Base-by-base conservation (phyloP, 345 rosid genomes). In the Syzygium aromaticum region DNA sequence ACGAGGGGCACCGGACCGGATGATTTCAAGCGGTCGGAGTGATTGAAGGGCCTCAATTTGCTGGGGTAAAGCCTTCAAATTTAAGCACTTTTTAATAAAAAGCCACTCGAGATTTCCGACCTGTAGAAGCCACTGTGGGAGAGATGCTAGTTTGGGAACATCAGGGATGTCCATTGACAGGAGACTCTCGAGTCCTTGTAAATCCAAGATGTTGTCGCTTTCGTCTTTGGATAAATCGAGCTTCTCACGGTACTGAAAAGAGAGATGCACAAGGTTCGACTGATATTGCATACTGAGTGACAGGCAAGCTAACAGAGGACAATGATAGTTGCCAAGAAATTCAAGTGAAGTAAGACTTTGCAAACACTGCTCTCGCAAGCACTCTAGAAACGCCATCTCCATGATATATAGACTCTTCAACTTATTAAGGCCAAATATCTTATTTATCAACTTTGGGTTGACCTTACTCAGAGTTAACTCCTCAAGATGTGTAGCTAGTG, bases 151-250 rank as follows among this genome's bases (percentile, higher is more conserved):
- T 23, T 77, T 89, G 33, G 52, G 59, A 54, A 87, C 88, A 11
- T 86, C 90, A 23, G 83, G 87, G 85, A 89, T 64, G 21, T 86
- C 33, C 88, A 91, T 56, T 22, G 93, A 91, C 52, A 64, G 15
- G 22, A 91, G 89, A 52, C 84, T 82, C 49, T 49, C 51, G 11
- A 87, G 84, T 17, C 40, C 57, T 52, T 33, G 56, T 7, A 84
- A 54, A 10, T 28, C 85, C 0, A 28, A 54, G 40, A 14, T 14
- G 53, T 25, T 22, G 40, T 23, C 27, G 0, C 23, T 19, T 52
- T 28, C 15, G 2, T 84, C 85, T 30, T 54, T 19, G 10, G 14
- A 84, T 54, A 52, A 54, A 28, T 84, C 8, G 16, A 84, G 85
- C 38, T 84, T 27, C 61, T 54, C 57, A 38, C n/a, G 5, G 2